Base-by-base conservation (phyloP, 345 rosid species). In the Turritis glabra region DNA sequence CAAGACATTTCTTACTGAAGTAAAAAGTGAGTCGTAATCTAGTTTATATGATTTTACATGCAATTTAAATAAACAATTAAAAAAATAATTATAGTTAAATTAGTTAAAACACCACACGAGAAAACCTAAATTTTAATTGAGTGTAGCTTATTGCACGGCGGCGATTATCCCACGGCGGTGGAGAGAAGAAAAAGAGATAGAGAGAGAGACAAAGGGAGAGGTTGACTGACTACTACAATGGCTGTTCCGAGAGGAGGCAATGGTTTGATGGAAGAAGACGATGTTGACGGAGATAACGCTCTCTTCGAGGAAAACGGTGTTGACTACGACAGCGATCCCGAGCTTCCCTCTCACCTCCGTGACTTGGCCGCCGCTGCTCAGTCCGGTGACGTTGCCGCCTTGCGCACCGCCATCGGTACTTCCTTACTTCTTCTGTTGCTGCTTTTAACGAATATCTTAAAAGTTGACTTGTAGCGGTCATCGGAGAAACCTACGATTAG, bases 221-320 rank as follows among this genome's bases (percentile, higher is more conserved):
- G 37, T 64, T 58, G 43, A 64, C 10, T 29, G n/a, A 38, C 43
- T 40, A 48, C 29, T 58, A 69, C 19, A 29, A 90, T 94, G 98
- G 98, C 98, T 30, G 95, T 94, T 38, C 95, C 90, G 1, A 84
- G 87, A 44, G 79, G 80, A 58, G 89, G 80, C 75, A 89, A 89
- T 69, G 96, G 89, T 27, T 57, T 82, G 27, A 35, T 82, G 23
- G 97, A 88, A 23, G 98, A 87, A 38, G 95, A 89, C 9, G 97
- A 89, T 12, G 92, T 85, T 21, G 93, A 84, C 8, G 90, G 85
- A 26, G 89, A 87, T 12, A 89, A 86, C 80, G 82, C 79, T 60
- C 81, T 91, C 44, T 81, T 87, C 37, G 92, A 85, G 59, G 90
- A 83, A 71, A 86, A 81, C 46, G 93, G 85, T 21, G 60, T 86